phyloP scores from a whole-genome alignment of 1,139 yeast genomes.

The Suhomyces wounanorum region DNA sequence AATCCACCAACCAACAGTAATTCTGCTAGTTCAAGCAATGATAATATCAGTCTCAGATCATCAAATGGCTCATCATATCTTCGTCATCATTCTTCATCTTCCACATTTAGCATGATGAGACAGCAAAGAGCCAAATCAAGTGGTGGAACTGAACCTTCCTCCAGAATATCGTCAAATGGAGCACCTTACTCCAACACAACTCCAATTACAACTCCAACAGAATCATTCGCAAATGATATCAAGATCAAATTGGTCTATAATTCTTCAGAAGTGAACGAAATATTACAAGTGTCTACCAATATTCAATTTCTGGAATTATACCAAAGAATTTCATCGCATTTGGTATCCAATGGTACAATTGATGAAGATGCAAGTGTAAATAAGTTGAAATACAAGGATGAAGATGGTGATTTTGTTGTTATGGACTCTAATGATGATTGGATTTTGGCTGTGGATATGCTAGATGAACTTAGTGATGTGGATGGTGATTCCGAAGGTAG shows the following conservation, averaged over 20 bases:
- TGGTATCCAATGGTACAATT: slow-evolving; percentile 34
- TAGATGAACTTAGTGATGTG: slow-evolving; percentile 39
- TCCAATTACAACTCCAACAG: slow-evolving; percentile 11
- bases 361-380: slow-evolving; percentile 41
- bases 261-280: slow-evolving; percentile 36
- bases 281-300: slow-evolving; percentile 43
- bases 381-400: slow-evolving; percentile 83
- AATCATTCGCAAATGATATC: slow-evolving; percentile 14
- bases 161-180: slow-evolving; percentile 15
- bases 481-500: slow-evolving; percentile 25
- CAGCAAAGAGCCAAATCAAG: slow-evolving; percentile 31
- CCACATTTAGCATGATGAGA: slow-evolving; percentile 51
- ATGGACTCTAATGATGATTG: slow-evolving; percentile 83
- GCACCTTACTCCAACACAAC: slow-evolving; percentile 7
- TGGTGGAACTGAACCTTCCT: slow-evolving; percentile 14
- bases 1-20: slow-evolving; percentile 11
- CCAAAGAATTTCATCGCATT: slow-evolving; percentile 39
- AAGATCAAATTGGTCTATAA: slow-evolving; percentile 57
- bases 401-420: slow-evolving; percentile 91
- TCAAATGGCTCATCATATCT: slow-evolving; percentile 35
- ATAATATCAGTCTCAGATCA: slow-evolving; percentile 27
- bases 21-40: slow-evolving; percentile 14
- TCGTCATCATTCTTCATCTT: slow-evolving; percentile 48
- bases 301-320: slow-evolving; percentile 51
- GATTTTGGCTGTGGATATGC: slow-evolving; percentile 56